Evolutionary conservation across 129 eudicot genomes (phyloP).

Genomic region (carrot (Daucus carota)): DNA sequence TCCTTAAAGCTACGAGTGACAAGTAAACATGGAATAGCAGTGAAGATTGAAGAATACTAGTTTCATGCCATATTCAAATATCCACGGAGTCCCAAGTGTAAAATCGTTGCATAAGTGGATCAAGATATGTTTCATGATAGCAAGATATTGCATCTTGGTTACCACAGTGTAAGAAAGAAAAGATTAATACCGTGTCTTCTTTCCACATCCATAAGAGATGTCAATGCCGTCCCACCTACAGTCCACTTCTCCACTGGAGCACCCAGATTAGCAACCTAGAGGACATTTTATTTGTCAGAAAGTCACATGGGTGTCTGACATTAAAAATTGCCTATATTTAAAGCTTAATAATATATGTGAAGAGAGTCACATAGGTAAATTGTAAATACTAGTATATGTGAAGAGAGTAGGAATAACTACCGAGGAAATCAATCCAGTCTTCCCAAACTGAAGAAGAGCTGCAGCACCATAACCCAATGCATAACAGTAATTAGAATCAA

Average conservation of each 20-base stretch:
- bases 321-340: not conserved
- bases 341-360: too few relatives aligned
- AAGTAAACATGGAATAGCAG: not conserved
- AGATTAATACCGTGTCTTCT: conserved; percentile 82
- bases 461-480: conserved; percentile 98
- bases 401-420: conserved; percentile 23
- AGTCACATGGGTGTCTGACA: too few relatives aligned
- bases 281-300: not conserved
- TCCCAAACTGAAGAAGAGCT: conserved; percentile 77
- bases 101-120: not conserved
- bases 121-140: not conserved
- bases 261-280: conserved; percentile 81
- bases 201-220: conserved; percentile 92
- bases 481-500: conserved; percentile 86
- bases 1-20: not conserved
- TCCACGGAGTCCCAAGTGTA: not conserved
- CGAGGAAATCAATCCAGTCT: conserved; percentile 91
- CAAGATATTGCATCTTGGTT: not conserved
- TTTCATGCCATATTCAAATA: not conserved
- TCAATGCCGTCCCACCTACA: conserved; percentile 91
- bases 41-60: too few relatives aligned
- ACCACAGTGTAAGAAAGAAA: not conserved
- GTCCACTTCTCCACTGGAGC: conserved; percentile 98
- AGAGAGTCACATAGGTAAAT: too few relatives aligned
- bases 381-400: too few relatives aligned